Evolutionary conservation across 202 grass and related monocot genomes (phyloP).

Genomic region (Setaria viridis): DNA sequence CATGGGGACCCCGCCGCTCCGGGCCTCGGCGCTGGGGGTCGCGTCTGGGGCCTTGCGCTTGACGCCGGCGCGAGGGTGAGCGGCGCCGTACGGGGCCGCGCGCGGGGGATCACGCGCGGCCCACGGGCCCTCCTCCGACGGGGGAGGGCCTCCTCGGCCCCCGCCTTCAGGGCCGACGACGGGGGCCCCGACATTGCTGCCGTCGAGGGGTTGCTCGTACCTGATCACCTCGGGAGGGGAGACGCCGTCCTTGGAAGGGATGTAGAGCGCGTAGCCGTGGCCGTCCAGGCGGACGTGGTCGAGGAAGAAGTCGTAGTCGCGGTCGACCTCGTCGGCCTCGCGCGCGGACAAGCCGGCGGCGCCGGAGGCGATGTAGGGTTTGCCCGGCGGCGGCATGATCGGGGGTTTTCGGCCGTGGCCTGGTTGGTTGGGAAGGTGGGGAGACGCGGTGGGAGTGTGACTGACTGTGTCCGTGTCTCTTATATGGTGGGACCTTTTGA

Average conservation of each 20-base stretch:
- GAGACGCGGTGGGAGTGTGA: not conserved
- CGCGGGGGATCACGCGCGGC: not conserved
- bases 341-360: not conserved
- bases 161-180: not conserved
- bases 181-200: not conserved
- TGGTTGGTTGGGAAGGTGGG: not conserved
- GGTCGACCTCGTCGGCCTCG: not conserved
- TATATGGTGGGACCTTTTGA: not conserved
- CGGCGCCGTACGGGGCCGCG: not conserved
- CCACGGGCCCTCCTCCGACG: not conserved
- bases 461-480: not conserved
- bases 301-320: slow-evolving; percentile 53
- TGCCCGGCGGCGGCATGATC: slow-evolving; percentile 15
- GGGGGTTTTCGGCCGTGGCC: slow-evolving; percentile 11
- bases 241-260: slow-evolving; percentile 22
- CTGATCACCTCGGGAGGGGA: slow-evolving; percentile 17
- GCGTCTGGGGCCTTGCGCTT: not conserved
- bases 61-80: not conserved
- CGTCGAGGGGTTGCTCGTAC: slow-evolving; percentile 36
- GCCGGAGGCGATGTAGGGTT: not conserved
- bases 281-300: slow-evolving; percentile 25
- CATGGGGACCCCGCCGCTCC: not conserved
- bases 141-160: not conserved
- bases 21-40: not conserved
- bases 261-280: slow-evolving; percentile 37